Conservation (phyloP, 176 grass and related monocot species). For the Ensete glaucum region DNA sequence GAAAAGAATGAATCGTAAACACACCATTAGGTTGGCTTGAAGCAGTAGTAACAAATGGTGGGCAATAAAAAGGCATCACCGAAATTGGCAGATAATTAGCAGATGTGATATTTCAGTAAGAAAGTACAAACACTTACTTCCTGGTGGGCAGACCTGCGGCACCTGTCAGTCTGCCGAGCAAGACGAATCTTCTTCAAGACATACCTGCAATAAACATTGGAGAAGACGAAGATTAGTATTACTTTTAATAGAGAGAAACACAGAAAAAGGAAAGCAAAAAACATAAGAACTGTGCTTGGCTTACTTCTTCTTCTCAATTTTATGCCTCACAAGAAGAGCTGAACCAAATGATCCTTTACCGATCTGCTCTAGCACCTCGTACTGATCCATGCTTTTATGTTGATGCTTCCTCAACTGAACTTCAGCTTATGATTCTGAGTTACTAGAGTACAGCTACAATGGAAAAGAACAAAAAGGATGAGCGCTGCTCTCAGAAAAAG, state of each 20-base stretch:
- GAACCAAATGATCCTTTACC: constrained; percentile 94
- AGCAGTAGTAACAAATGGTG: constrained; percentile 9
- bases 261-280: background rate
- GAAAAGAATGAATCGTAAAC: constrained; percentile 10
- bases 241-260: background rate
- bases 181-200: constrained; percentile 96
- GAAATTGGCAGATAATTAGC: background rate
- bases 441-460: background rate
- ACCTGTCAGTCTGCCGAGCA: constrained; percentile 66
- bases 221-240: background rate
- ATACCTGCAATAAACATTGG: constrained; percentile 39
- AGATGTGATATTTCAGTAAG: background rate
- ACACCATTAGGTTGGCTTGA: background rate
- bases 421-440: background rate
- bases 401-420: background rate
- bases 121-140: constrained; percentile 42
- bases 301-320: constrained; percentile 92
- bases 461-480: background rate
- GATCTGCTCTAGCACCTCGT: constrained; percentile 97
- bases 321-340: constrained; percentile 88
- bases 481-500: background rate
- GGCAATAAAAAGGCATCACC: background rate
- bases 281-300: background rate
- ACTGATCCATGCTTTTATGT: constrained; percentile 62
- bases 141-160: constrained; percentile 78